Percentiles rank a stretch among this genome's conserved stretches.
These are phyloP conservation scores for Bremia lactucae DNA, from an alignment of 352 stramenopile genomes.

Conservation along the genomic window DNA sequence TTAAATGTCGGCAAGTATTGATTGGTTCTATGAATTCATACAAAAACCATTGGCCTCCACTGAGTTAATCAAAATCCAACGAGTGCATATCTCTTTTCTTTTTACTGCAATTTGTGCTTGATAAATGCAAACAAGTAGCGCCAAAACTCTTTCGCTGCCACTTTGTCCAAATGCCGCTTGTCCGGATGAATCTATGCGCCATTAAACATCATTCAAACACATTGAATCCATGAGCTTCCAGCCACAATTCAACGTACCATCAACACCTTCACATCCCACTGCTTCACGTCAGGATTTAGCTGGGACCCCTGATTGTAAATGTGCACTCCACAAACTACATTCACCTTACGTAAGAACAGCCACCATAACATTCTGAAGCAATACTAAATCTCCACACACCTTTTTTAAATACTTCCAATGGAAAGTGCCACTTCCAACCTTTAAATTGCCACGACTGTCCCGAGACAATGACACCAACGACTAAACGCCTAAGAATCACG, in stretches of 20 bases:
- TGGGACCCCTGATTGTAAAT: slow-evolving; percentile 79
- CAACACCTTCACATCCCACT: slow-evolving; percentile 86
- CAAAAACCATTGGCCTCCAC: no score
- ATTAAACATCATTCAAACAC: not conserved
- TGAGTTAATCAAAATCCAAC: no score
- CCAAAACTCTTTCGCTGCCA: slow-evolving; percentile 85
- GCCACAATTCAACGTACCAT: slow-evolving; percentile 34
- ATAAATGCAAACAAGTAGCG: slow-evolving; percentile 83
- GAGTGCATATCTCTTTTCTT: no score
- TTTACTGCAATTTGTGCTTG: slow-evolving; percentile 71
- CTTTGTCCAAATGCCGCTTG: slow-evolving; percentile 87
- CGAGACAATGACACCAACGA: slow-evolving; percentile 85
- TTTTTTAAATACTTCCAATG: slow-evolving; percentile 87
- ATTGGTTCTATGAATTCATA: no score
- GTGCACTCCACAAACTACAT: slow-evolving; percentile 69
- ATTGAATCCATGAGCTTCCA: no score
- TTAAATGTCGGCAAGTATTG: no score
- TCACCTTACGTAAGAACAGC: slow-evolving; percentile 1
- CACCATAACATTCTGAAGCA: not conserved
- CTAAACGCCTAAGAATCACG: slow-evolving; percentile 47
- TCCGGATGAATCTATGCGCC: slow-evolving; percentile 70
- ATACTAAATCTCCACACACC: slow-evolving; percentile 24
- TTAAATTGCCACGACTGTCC: slow-evolving; percentile 89
- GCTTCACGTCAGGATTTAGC: slow-evolving; percentile 75
- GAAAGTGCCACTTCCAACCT: slow-evolving; percentile 89